A percentile compares a stretch with the other conserved stretches of the same genome.
Conservation (phyloP, 176 grass and related monocot species). For the Carex pumila region DNA sequence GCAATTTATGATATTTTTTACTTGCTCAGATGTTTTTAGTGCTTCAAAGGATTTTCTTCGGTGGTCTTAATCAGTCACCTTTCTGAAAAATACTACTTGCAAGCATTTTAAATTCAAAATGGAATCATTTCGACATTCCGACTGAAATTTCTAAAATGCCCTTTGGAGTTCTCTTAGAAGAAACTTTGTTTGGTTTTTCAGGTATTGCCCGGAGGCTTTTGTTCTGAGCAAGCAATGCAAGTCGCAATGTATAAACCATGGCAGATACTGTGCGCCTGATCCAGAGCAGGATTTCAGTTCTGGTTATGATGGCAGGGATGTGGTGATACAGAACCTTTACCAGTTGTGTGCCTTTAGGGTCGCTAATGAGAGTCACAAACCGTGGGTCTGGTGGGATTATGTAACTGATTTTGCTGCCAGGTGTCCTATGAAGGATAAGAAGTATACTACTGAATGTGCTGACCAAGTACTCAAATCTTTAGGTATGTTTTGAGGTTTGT, state of each 20-base stretch:
- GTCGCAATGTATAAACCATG: slow-evolving; percentile 85
- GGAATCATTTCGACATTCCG: not conserved
- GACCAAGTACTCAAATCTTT: slow-evolving; percentile 61
- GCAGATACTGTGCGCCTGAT: slow-evolving; percentile 86
- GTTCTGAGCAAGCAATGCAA: slow-evolving; percentile 71
- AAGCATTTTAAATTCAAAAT: no score
- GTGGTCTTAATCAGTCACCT: not conserved
- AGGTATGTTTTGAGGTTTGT: slow-evolving; percentile 34
- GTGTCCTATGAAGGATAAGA: slow-evolving; percentile 90
- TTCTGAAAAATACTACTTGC: not conserved
- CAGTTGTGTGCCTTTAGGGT: slow-evolving; percentile 74
- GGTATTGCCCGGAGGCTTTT: slow-evolving; percentile 86
- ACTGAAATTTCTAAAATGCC: not conserved
- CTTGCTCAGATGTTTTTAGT: not conserved
- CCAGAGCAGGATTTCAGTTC: slow-evolving; percentile 82
- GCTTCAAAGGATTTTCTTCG: not conserved
- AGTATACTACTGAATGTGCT: slow-evolving; percentile 68
- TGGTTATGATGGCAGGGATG: slow-evolving; percentile 85
- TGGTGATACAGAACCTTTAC: slow-evolving; percentile 70
- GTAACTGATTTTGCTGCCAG: slow-evolving; percentile 83
- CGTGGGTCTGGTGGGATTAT: slow-evolving; percentile 98
- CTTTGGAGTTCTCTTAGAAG: not conserved
- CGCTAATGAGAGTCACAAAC: slow-evolving; percentile 71
- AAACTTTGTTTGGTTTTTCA: slow-evolving; percentile 28
- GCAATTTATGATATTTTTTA: not conserved